A percentile compares a stretch with the other conserved stretches of the same genome.
These are phyloP conservation scores for Stylosanthes scabra DNA, from an alignment of 331 rosid genomes.

Conservation along the genomic window DNA sequence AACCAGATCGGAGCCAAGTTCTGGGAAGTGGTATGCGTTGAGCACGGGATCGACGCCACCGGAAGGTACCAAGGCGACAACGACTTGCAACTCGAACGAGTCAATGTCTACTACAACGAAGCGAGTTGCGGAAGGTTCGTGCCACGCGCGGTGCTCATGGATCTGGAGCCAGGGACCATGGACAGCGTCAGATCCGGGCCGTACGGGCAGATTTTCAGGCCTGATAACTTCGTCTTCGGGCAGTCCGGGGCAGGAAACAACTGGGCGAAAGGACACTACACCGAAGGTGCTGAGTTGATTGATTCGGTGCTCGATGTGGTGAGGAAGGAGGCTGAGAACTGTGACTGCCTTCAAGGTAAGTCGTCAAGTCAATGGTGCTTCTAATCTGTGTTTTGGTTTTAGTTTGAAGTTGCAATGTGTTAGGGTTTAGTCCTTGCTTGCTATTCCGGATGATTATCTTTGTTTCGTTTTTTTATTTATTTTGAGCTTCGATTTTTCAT, in stretches of 20 bases:
- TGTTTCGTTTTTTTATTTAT: too few relatives aligned
- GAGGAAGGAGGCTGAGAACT: slow-evolving; percentile 86
- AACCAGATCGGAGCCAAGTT: slow-evolving; percentile 66
- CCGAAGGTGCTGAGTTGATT: slow-evolving; percentile 88
- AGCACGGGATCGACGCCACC: slow-evolving; percentile 65
- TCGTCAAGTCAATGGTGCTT: neutral
- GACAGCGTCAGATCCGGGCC: slow-evolving; percentile 72
- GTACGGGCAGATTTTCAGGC: slow-evolving; percentile 67
- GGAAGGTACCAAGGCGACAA: slow-evolving; percentile 61
- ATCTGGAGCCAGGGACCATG: slow-evolving; percentile 75
- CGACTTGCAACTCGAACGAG: slow-evolving; percentile 66
- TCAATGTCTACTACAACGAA: slow-evolving; percentile 67
- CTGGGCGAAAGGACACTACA: slow-evolving; percentile 95
- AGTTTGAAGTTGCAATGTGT: neutral
- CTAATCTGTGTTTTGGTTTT: neutral
- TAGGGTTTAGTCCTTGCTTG: neutral
- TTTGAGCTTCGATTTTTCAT: neutral
- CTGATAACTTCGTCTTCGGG: slow-evolving; percentile 55
- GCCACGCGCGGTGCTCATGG: slow-evolving; percentile 66
- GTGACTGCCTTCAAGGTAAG: slow-evolving; percentile 86
- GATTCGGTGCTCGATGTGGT: slow-evolving; percentile 93
- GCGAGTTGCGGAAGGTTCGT: slow-evolving; percentile 68
- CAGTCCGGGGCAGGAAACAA: slow-evolving; percentile 83
- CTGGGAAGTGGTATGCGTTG: slow-evolving; percentile 67
- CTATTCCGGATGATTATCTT: neutral